Conservation (phyloP, 2,329 filamentous ascomycete species). For the Paraphoma chrysanthemicola region DNA sequence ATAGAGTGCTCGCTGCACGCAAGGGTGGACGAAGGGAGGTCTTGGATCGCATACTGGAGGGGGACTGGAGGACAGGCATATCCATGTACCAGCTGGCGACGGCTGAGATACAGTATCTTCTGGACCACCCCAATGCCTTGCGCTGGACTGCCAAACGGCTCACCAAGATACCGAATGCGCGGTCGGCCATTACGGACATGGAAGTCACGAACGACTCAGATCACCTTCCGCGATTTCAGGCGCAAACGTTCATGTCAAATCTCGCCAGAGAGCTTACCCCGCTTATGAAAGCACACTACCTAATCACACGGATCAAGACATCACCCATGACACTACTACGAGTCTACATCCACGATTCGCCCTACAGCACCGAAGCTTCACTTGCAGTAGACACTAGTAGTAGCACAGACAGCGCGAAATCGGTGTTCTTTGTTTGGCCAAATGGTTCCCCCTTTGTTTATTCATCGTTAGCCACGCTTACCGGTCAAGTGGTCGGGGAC, state of each 20-base stretch:
- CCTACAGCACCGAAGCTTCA: constrained; percentile 68
- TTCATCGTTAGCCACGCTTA: constrained; percentile 58
- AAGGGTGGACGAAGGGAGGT: constrained; percentile 62
- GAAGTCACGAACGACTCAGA: constrained; percentile 49
- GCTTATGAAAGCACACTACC: constrained; percentile 83
- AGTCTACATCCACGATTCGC: constrained; percentile 80
- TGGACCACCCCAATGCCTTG: constrained; percentile 59
- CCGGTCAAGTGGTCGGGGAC: constrained; percentile 43
- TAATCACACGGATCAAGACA: constrained; percentile 73
- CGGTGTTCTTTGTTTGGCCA: constrained; percentile 82
- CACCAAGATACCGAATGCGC: constrained; percentile 38
- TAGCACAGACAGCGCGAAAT: constrained; percentile 67
- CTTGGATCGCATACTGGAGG: constrained; percentile 63
- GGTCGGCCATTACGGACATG: constrained; percentile 34
- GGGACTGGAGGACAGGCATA: constrained; percentile 64
- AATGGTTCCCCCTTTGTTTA: constrained; percentile 81
- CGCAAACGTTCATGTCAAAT: constrained; percentile 78
- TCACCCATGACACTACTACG: constrained; percentile 77
- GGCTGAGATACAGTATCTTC: constrained; percentile 60
- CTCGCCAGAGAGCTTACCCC: constrained; percentile 78
- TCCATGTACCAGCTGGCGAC: constrained; percentile 63
- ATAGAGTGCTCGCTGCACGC: constrained; percentile 48
- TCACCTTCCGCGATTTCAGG: constrained; percentile 74
- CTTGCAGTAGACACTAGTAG: constrained; percentile 35
- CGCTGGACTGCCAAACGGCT: constrained; percentile 63